Conservation (phyloP, 1,284 basidiomycete genomes). For the Apiotrichum porosum region DNA sequence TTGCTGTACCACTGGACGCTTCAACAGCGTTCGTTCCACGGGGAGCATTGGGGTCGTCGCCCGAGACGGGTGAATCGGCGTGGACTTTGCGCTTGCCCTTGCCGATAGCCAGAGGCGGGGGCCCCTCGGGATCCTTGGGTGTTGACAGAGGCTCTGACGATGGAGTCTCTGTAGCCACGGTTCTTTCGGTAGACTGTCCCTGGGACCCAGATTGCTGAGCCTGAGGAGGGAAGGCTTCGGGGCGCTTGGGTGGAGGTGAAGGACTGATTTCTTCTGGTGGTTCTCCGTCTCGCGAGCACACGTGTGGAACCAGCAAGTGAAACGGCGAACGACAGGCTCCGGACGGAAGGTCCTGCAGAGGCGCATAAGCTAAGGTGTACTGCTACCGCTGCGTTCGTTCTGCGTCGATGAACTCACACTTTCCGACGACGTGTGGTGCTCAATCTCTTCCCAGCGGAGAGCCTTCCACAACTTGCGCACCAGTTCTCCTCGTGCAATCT, state of each 20-base stretch:
- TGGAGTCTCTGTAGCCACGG: background rate
- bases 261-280: background rate
- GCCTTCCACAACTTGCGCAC: slow-evolving; percentile 44
- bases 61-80: no score
- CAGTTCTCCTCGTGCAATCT: slow-evolving; percentile 39
- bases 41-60: no score
- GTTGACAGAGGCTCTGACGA: background rate
- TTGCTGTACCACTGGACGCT: background rate
- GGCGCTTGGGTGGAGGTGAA: slow-evolving; percentile 24
- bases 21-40: background rate
- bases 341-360: background rate
- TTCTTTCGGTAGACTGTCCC: no score
- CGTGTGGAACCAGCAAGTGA: slow-evolving; percentile 38
- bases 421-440: slow-evolving; percentile 30
- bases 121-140: background rate
- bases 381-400: background rate
- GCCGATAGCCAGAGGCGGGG: background rate
- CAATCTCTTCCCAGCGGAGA: slow-evolving; percentile 42
- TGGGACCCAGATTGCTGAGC: background rate
- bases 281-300: slow-evolving; percentile 20
- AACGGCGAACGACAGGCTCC: slow-evolving; percentile 36
- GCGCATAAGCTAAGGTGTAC: background rate
- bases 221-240: slow-evolving; percentile 31
- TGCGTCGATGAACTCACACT: slow-evolving; percentile 19
- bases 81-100: slow-evolving; percentile 29